Base-by-base conservation (phyloP, 306 rosid genomes). In the Vachellia pachyceras region DNA sequence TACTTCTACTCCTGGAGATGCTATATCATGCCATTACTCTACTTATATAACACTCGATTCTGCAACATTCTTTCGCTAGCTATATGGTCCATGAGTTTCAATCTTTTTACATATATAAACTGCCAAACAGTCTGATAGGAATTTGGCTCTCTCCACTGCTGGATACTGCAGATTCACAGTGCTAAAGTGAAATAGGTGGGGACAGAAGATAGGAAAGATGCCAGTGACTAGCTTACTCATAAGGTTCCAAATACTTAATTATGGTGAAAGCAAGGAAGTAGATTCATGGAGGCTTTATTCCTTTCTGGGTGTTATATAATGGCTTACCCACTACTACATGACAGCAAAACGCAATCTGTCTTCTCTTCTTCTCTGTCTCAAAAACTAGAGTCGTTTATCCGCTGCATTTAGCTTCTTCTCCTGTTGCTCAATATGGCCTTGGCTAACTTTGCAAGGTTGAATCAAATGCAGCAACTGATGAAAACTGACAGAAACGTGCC, bases 191-290 rank as follows among this genome's bases (percentile, higher is more conserved):
- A 75, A 71, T 4, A n/a, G 40, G 58, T 66, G 64, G 82, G 74
- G 82, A 44, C 77, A 39, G 3, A 75, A 69, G 47, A 44, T n/a
- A n/a, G n/a, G 55, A 74, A 58, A 79, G 82, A 79, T 72, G 82
- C 82, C 54, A 69, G 70, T 45, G 74, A 17, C 52, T 69, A 36
- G 82, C 88, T 77, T 79, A 72, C 66, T 33, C 80, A 29, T 73
- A 41, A 61, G 70, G 57, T 66, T 61, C 76, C 57, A 72, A 67
- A 25, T 63, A 55, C 45, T 87, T 69, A 78, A 82, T 69, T 82
- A 65, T 33, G 81, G 39, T 44, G 52, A 84, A 87, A 90, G 93
- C 68, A 90, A 85, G 76, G 88, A 87, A 87, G 88, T 87, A 77
- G 90, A 84, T 89, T 82, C 86, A 78, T 14, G 5, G 15, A 9